phyloP scores from a whole-genome alignment of 2,329 filamentous ascomycete genomes.

The Magnaporthiopsis rhizophila region DNA sequence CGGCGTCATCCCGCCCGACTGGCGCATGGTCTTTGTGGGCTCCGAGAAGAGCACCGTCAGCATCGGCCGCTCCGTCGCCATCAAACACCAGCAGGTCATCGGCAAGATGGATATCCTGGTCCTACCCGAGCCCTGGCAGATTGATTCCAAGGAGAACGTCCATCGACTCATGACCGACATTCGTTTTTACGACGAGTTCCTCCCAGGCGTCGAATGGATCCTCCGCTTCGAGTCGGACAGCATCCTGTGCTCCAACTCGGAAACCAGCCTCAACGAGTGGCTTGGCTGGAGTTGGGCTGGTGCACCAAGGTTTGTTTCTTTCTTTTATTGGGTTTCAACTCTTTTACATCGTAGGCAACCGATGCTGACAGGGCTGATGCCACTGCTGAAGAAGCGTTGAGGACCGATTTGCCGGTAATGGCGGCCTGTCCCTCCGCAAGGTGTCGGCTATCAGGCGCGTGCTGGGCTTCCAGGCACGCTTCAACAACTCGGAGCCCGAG shows the following conservation, averaged over 20 bases:
- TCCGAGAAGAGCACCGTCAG: constrained; percentile 37
- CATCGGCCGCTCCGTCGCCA: constrained; percentile 35
- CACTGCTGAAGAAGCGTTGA: constrained; percentile 22
- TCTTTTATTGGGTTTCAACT: neutral
- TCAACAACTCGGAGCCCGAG: constrained; percentile 42
- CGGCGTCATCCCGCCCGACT: constrained; percentile 43
- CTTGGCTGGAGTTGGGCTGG: constrained; percentile 47
- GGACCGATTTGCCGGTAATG: constrained; percentile 43
- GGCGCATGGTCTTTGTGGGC: constrained; percentile 46
- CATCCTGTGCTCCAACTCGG: constrained; percentile 46
- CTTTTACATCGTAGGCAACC: neutral
- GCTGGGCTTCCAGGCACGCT: constrained; percentile 39
- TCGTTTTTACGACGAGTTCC: constrained; percentile 43
- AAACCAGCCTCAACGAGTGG: constrained; percentile 44
- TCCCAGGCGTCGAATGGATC: constrained; percentile 44
- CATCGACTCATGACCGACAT: constrained; percentile 40
- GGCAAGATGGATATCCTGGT: constrained; percentile 45
- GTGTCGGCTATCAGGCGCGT: constrained; percentile 41
- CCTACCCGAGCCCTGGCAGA: constrained; percentile 38
- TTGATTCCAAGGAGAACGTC: constrained; percentile 38
- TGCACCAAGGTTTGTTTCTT: constrained; percentile 33
- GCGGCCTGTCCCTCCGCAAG: constrained; percentile 45
- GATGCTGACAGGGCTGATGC: neutral
- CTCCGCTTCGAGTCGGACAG: constrained; percentile 48
- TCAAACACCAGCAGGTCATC: constrained; percentile 38